Percentiles rank a stretch among this genome's conserved stretches.
These are phyloP conservation scores for Exophiala spinifera DNA, from an alignment of 2,329 filamentous ascomycete genomes.

Conservation along the genomic window DNA sequence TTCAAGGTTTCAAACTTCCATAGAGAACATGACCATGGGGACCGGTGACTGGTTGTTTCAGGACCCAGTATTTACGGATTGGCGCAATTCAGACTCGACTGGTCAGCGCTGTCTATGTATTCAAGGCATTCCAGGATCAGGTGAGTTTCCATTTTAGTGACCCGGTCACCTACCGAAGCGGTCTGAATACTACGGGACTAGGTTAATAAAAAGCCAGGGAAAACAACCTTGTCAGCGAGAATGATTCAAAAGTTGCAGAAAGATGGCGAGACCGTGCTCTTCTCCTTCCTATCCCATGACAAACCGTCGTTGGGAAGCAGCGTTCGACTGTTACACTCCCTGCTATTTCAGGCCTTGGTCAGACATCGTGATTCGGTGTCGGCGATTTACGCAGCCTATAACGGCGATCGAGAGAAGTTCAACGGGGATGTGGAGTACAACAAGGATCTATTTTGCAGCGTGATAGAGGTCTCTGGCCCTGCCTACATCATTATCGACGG, in stretches of 20 bases:
- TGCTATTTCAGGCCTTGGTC: constrained; percentile 28
- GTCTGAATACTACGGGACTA: too few species aligned
- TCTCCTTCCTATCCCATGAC: not conserved
- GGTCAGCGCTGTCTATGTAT: constrained; percentile 19
- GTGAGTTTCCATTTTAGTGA: constrained; percentile 1
- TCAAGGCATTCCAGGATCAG: constrained; percentile 30
- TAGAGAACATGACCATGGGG: constrained; percentile 5
- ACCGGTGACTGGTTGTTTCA: constrained; percentile 21
- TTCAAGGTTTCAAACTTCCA: not conserved
- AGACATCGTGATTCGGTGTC: too few species aligned
- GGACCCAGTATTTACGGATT: constrained; percentile 8
- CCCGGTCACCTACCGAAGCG: too few species aligned
- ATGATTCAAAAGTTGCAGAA: not conserved
- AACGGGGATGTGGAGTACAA: not conserved
- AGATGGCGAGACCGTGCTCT: not conserved
- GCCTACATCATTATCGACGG: not conserved
- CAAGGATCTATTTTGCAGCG: not conserved
- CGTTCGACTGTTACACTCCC: constrained; percentile 27
- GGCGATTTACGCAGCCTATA: not conserved
- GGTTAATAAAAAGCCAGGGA: constrained; percentile 7
- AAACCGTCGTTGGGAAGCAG: constrained; percentile 11
- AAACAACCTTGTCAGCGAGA: constrained; percentile 9
- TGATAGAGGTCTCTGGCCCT: not conserved
- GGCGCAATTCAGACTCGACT: not conserved
- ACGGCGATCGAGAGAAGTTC: not conserved